Evolutionary conservation across 2,329 filamentous ascomycete species (phyloP).

Genomic region (Talaromyces marneffei): DNA sequence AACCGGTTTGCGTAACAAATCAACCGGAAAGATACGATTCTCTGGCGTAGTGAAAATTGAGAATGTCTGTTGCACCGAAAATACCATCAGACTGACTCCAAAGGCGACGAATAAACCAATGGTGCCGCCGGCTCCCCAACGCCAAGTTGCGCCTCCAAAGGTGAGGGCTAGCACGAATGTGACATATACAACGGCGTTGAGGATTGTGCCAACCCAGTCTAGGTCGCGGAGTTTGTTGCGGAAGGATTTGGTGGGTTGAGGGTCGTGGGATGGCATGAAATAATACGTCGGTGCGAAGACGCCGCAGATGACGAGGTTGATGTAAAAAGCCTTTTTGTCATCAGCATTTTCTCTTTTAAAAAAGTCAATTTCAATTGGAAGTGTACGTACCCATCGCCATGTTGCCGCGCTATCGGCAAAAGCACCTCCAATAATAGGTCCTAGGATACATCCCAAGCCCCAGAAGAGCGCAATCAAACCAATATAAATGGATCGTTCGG

Average conservation of each 20-base stretch:
- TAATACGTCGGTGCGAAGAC: conserved; percentile 40
- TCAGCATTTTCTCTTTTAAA: neutral
- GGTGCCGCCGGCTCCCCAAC: conserved; percentile 42
- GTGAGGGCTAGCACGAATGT: conserved; percentile 44
- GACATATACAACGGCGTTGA: conserved; percentile 38
- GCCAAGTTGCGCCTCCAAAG: conserved; percentile 46
- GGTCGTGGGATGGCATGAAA: conserved; percentile 29
- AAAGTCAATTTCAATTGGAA: no score
- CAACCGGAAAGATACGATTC: neutral
- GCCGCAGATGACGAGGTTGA: conserved; percentile 49
- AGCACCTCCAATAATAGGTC: conserved; percentile 36
- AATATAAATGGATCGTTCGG: conserved; percentile 29
- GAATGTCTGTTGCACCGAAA: conserved; percentile 35
- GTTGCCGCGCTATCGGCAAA: conserved; percentile 25
- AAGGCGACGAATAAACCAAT: conserved; percentile 47
- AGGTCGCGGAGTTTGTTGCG: conserved; percentile 14
- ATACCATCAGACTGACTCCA: conserved; percentile 40
- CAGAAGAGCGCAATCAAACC: conserved; percentile 30
- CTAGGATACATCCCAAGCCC: conserved; percentile 33
- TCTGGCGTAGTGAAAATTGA: conserved; percentile 1
- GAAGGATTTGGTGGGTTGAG: conserved; percentile 19
- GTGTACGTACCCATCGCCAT: conserved; percentile 22
- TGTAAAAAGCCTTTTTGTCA: conserved; percentile 35
- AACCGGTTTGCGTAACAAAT: neutral
- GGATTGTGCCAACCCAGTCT: conserved; percentile 22